phyloP scores from a whole-genome alignment of 139 green algal genomes.

The Picochlorum costavermella region DNA sequence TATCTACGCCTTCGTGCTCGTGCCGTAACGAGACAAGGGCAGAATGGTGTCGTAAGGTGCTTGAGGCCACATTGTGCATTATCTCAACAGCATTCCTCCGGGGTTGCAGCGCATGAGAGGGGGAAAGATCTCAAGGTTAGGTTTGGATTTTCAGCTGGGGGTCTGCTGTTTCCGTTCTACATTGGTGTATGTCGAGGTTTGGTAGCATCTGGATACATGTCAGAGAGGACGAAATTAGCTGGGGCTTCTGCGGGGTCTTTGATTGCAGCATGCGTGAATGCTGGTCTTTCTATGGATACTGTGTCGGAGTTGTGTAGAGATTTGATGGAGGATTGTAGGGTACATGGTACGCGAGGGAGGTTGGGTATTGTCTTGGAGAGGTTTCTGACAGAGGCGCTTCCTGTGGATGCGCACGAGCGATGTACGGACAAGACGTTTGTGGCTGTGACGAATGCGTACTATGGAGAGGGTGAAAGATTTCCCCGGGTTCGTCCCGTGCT shows the following conservation, averaged over 20 bases:
- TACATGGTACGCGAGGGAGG: conserved; percentile 44
- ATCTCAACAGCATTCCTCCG: no score
- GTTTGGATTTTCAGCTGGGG: conserved; percentile 34
- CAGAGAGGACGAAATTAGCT: conserved; percentile 39
- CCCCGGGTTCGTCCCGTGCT: conserved; percentile 27
- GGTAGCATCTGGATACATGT: conserved; percentile 37
- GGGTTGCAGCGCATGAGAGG: no score
- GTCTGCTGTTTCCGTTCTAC: conserved; percentile 62
- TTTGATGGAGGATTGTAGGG: conserved; percentile 38
- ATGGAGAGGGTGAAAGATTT: background rate
- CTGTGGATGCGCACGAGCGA: conserved; percentile 41
- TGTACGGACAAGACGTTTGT: conserved; percentile 33
- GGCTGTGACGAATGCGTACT: conserved; percentile 32
- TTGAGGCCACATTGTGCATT: no score
- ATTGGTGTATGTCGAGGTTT: conserved; percentile 40
- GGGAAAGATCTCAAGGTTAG: background rate
- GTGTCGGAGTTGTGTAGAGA: conserved; percentile 31
- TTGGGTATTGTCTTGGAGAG: conserved; percentile 25
- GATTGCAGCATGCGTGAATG: conserved; percentile 58
- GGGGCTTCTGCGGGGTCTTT: conserved; percentile 66
- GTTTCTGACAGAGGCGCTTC: conserved; percentile 37
- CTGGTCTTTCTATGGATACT: conserved; percentile 33
- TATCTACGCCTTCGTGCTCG: no score
- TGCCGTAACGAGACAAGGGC: no score
- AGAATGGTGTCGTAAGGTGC: no score